These are phyloP conservation scores for Thalassia testudinum DNA, from an alignment of 116 monocot genomes.

Conservation along the genomic window DNA sequence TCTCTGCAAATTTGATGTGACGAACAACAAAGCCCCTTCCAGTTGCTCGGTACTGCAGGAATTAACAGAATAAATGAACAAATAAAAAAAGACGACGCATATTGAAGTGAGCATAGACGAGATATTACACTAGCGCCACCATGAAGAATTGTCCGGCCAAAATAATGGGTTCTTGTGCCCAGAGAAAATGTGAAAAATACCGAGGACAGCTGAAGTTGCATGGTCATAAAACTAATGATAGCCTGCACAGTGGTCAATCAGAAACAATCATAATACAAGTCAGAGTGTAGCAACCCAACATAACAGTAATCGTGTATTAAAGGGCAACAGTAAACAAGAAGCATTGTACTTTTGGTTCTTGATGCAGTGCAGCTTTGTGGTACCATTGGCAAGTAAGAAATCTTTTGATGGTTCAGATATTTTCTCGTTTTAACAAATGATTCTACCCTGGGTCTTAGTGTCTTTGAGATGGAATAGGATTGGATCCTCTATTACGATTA, in stretches of 20 bases:
- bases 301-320: too few species aligned
- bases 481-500: too few species aligned
- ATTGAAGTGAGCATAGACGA: background rate
- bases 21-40: constrained; percentile 95
- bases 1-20: constrained; percentile 93
- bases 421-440: too few species aligned
- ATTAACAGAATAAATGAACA: constrained; percentile 1
- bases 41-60: constrained; percentile 64
- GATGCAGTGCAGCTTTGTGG: too few species aligned
- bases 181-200: constrained; percentile 95
- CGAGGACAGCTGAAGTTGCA: constrained; percentile 81
- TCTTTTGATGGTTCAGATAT: too few species aligned
- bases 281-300: too few species aligned
- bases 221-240: constrained; percentile 70
- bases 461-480: too few species aligned
- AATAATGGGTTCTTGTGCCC: constrained; percentile 92
- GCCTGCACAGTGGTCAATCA: constrained; percentile 34
- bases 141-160: constrained; percentile 95
- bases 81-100: constrained; percentile 1
- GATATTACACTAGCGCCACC: constrained; percentile 72
- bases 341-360: too few species aligned
- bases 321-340: too few species aligned
- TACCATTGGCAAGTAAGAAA: too few species aligned
- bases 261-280: background rate
- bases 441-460: too few species aligned